Conservation (phyloP, 805 yeast genomes). For the Monosporozyma solicola region DNA sequence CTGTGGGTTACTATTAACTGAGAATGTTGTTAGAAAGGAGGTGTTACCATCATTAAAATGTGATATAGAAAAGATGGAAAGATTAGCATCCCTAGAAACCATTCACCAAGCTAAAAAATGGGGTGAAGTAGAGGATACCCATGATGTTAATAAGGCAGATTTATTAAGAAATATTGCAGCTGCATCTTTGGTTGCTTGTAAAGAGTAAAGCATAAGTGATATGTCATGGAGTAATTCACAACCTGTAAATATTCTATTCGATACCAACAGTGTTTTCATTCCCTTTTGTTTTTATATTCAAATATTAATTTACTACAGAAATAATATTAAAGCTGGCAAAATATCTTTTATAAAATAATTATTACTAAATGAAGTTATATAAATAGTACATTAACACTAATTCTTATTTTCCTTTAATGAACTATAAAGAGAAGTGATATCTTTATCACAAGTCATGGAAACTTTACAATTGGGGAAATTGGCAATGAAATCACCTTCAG, state of each 20-base stretch:
- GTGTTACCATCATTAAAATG: constrained; percentile 25
- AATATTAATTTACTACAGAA: not conserved
- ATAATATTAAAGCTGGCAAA: not conserved
- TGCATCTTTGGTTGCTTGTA: constrained; percentile 52
- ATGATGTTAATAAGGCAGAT: constrained; percentile 92
- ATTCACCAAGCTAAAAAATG: constrained; percentile 79
- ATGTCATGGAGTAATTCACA: not conserved
- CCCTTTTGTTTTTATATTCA: not conserved
- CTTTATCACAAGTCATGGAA: constrained; percentile 44
- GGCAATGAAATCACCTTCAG: constrained; percentile 59
- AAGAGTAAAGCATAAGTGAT: not conserved
- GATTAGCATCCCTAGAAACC: constrained; percentile 71
- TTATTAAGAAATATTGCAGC: constrained; percentile 73
- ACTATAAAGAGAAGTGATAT: constrained; percentile 20
- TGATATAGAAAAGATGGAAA: constrained; percentile 61
- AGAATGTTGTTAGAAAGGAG: constrained; percentile 29
- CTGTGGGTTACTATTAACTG: constrained; percentile 62
- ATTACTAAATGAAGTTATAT: not conserved
- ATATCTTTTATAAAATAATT: not conserved
- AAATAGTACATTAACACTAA: not conserved
- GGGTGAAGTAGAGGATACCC: constrained; percentile 99
- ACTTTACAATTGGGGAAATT: constrained; percentile 49
- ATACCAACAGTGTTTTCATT: not conserved
- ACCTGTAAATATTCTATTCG: not conserved
- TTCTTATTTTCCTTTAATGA: not conserved